These are phyloP conservation scores for Mycosphaerella sp. DNA, from an alignment of 2,329 filamentous ascomycete species.

Conservation along the genomic window DNA sequence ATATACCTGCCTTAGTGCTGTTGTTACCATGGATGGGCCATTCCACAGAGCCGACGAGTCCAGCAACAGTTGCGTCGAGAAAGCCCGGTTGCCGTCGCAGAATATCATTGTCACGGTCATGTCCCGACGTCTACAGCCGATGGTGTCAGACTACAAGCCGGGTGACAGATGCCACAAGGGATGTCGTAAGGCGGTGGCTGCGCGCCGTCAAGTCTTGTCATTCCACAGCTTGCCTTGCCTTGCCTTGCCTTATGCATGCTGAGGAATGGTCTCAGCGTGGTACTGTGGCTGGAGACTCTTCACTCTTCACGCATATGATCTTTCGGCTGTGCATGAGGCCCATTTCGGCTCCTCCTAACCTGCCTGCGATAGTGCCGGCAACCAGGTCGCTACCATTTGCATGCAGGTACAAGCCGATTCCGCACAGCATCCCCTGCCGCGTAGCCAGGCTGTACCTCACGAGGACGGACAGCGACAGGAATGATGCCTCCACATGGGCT, in stretches of 20 bases:
- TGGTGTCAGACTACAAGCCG: slow-evolving; percentile 5
- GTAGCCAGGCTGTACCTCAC: background rate
- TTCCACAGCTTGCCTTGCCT: slow-evolving; percentile 5
- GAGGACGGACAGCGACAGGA: slow-evolving; percentile 3
- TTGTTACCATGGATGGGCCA: background rate
- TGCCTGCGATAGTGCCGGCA: background rate
- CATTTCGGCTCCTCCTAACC: background rate
- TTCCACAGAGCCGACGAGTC: background rate
- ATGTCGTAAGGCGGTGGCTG: slow-evolving; percentile 3
- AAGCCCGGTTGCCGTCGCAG: background rate
- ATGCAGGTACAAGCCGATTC: slow-evolving; percentile 8
- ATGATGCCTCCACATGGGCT: background rate
- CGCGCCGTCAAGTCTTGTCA: slow-evolving; percentile 6
- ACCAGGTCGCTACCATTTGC: slow-evolving; percentile 1
- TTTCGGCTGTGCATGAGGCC: background rate
- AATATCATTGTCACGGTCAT: no score
- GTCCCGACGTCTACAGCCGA: background rate
- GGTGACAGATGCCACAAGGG: slow-evolving; percentile 15
- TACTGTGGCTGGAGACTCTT: background rate
- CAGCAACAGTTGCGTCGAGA: slow-evolving; percentile 1
- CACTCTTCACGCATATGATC: background rate
- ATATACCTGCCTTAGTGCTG: background rate
- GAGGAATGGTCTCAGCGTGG: background rate
- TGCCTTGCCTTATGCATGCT: background rate
- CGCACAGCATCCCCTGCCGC: background rate